Conservation (phyloP, 768 basidiomycete species). For the Leccinum olivaceopallidum region DNA sequence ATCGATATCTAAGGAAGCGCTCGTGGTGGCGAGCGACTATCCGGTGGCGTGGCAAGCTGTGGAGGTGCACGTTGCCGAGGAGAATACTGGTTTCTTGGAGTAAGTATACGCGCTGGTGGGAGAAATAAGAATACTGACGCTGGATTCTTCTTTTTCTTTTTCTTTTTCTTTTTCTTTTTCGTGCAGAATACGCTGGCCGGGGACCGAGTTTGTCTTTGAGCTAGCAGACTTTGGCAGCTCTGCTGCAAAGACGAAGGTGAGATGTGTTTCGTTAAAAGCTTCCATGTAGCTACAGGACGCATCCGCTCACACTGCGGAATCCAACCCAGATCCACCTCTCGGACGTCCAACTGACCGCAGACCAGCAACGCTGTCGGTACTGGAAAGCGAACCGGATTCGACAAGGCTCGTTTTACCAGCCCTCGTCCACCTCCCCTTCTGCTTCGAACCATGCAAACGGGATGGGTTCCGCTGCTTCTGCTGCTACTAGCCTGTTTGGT, state of each 20-base stretch:
- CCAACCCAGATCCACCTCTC: slow-evolving; percentile 23
- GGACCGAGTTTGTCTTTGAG: slow-evolving; percentile 29
- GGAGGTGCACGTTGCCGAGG: slow-evolving; percentile 27
- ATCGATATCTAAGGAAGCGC: slow-evolving; percentile 26
- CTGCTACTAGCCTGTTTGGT: slow-evolving; percentile 14
- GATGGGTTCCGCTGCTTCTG: slow-evolving; percentile 8
- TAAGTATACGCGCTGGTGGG: slow-evolving; percentile 4
- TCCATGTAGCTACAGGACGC: neutral
- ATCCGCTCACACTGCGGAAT: neutral
- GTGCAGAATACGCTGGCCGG: slow-evolving; percentile 33
- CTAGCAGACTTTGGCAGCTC: slow-evolving; percentile 27
- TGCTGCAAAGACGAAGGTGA: slow-evolving; percentile 32
- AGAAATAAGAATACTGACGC: neutral
- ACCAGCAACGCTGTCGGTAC: slow-evolving; percentile 31
- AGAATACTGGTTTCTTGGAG: slow-evolving; percentile 32
- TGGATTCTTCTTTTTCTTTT: neutral
- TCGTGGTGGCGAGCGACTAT: slow-evolving; percentile 28
- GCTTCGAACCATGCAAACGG: slow-evolving; percentile 14
- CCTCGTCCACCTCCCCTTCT: slow-evolving; percentile 12
- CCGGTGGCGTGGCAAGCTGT: slow-evolving; percentile 30
- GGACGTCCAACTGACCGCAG: slow-evolving; percentile 22
- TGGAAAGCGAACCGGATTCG: slow-evolving; percentile 33
- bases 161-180: neutral
- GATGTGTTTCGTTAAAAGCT: neutral
- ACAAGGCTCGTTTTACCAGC: slow-evolving; percentile 31